Conservation (phyloP, 805 yeast genomes). For the Kodamaea neixiangensis region DNA sequence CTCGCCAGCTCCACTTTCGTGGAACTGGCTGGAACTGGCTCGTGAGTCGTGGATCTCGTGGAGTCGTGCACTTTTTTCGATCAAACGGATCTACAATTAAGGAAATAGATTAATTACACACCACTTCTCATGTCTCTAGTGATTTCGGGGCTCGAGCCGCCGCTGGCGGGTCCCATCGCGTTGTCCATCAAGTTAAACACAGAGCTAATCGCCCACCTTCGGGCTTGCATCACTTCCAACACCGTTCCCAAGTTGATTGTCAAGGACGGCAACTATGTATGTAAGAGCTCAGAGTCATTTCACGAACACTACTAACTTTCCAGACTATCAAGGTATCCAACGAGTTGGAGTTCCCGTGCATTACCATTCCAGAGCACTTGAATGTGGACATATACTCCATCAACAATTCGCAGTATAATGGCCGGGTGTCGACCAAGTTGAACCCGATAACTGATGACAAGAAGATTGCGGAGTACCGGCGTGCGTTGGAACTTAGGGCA, state of each 20-base stretch:
- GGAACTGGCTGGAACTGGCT: no score
- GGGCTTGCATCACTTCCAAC: constrained; percentile 17
- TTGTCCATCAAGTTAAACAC: constrained; percentile 30
- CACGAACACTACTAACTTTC: neutral
- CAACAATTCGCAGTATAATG: constrained; percentile 23
- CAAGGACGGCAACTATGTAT: constrained; percentile 36
- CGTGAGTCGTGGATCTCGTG: no score
- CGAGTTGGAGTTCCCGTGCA: constrained; percentile 32
- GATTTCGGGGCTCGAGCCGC: constrained; percentile 15
- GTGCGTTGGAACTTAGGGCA: constrained; percentile 8
- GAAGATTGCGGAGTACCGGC: constrained; percentile 24
- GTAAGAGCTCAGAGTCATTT: constrained; percentile 13
- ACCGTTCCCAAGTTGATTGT: constrained; percentile 35
- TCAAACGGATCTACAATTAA: constrained; percentile 1
- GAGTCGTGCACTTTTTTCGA: no score
- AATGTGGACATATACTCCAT: constrained; percentile 35
- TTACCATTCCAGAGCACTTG: constrained; percentile 34
- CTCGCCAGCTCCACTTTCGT: no score
- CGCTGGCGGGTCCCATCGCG: constrained; percentile 23
- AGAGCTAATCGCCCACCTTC: constrained; percentile 29
- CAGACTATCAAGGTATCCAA: constrained; percentile 33
- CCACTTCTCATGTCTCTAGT: constrained; percentile 9
- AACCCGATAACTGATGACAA: constrained; percentile 33
- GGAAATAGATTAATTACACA: constrained; percentile 1
- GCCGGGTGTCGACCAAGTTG: constrained; percentile 33